phyloP scores from a whole-genome alignment of 305 asterid genomes.

The Fraxinus sp. region DNA sequence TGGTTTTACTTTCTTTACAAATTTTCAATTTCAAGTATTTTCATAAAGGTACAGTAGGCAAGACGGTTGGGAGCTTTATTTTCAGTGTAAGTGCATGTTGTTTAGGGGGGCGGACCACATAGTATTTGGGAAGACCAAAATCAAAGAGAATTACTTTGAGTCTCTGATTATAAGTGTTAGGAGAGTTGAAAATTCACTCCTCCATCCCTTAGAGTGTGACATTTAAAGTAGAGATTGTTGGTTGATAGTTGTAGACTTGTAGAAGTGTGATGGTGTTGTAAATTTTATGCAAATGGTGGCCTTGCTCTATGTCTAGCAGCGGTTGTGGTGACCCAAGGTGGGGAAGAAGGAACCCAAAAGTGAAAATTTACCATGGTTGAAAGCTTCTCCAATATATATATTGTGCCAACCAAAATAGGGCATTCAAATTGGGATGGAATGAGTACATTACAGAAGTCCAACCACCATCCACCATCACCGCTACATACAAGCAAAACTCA shows the following conservation, averaged over 20 bases:
- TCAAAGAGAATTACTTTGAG: background rate
- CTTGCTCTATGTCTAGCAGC: background rate
- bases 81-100: background rate
- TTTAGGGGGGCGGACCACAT: background rate
- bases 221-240: background rate
- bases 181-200: background rate
- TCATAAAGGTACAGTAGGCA: background rate
- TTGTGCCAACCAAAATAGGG: background rate
- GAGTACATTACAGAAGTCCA: background rate
- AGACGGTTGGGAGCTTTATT: background rate
- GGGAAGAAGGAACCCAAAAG: background rate
- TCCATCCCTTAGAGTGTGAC: background rate
- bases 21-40: background rate
- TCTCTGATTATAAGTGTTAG: background rate
- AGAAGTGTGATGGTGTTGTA: background rate
- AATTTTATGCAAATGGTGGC: background rate
- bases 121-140: background rate
- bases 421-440: background rate
- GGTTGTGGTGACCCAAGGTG: background rate
- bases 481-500: background rate
- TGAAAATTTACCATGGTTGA: background rate
- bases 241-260: background rate
- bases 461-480: background rate
- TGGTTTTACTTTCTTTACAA: background rate
- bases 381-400: background rate